Conservation (phyloP, 805 yeast species). For the Novakomyces olei region DNA sequence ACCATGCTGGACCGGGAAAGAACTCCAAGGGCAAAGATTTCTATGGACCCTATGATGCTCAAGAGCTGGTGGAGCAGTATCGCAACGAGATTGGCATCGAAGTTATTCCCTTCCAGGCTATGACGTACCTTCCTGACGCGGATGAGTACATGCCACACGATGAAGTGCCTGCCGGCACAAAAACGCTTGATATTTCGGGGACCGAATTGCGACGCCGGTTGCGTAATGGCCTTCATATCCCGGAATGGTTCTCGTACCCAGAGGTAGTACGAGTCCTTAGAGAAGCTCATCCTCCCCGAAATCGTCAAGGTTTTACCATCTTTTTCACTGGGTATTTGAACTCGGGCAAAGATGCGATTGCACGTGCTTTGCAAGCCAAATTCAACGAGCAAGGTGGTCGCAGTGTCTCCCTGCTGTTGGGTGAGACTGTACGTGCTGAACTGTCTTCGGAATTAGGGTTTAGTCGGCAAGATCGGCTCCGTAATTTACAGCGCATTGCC, state of each 20-base stretch:
- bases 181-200: slow-evolving; percentile 81
- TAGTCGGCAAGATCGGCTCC: slow-evolving; percentile 19
- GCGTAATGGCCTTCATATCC: slow-evolving; percentile 69
- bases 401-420: slow-evolving; percentile 39
- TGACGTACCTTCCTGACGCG: slow-evolving; percentile 83
- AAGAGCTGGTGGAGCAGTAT: slow-evolving; percentile 57
- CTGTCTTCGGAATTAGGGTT: slow-evolving; percentile 22
- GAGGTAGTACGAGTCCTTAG: slow-evolving; percentile 83
- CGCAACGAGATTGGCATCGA: slow-evolving; percentile 63
- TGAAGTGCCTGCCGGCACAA: slow-evolving; percentile 55
- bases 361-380: slow-evolving; percentile 71
- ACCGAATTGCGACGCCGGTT: slow-evolving; percentile 79
- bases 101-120: slow-evolving; percentile 93
- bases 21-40: slow-evolving; percentile 79
- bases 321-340: slow-evolving; percentile 38
- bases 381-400: slow-evolving; percentile 82
- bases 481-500: slow-evolving; percentile 27
- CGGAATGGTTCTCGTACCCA: slow-evolving; percentile 94
- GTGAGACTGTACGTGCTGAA: slow-evolving; percentile 21
- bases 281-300: slow-evolving; percentile 83
- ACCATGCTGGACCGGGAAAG: slow-evolving; percentile 91
- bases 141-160: slow-evolving; percentile 91
- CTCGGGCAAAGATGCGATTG: slow-evolving; percentile 40
- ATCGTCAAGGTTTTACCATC: slow-evolving; percentile 67
- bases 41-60: slow-evolving; percentile 95